Evolutionary conservation across 1,139 yeast species (phyloP), one percentile per base, ranked within the genome.

Genomic region (Magnusiomyces sp.): DNA sequence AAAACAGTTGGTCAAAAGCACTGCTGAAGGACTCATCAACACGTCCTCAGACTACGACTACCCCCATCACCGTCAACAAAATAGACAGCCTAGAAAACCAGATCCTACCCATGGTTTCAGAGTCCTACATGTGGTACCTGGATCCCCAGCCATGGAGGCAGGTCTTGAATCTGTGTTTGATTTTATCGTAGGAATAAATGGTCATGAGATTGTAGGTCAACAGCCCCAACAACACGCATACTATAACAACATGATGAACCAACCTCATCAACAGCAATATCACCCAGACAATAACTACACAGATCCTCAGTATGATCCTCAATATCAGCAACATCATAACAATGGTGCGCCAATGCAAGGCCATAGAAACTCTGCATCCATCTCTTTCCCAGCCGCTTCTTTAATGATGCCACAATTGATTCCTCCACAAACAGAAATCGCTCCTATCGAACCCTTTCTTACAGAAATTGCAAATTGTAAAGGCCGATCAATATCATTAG

Each of bases 101-200:
- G 56, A 51, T 5, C 65, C 70, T 2, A 61, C 71, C 10, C 64
- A 70, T 48, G 89, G 87, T 0, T 71, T 82, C 50, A 70, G 88
- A 37, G 75, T 82, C 2, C 60, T 82, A 1, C 68, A 71, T 27
- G 80, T 78, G 3, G 74, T 69, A 40, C 64, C 66, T 36, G 68
- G 62, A 48, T 73, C 81, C 1, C 56, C 65, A 13, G 77, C 73
- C 6, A 62, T 67, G 11, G 71, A 67, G 34, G 67, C 71, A 33
- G 84, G 82, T 4, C 64, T 92, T 27, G 95, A 88, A 65, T 75
- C 95, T 10, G 82, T 88, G 80, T 92, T 90, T 62, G 97, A 92
- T 64, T 90, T 75, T 62, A 79, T 92, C 45, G 75, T 89, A 31
- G 83, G 84, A 2, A 71, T 90, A 53, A 86, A 90, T 60, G 88